Base-by-base conservation (phyloP, 2,329 filamentous ascomycete genomes). In the Monilinia aucupariae region DNA sequence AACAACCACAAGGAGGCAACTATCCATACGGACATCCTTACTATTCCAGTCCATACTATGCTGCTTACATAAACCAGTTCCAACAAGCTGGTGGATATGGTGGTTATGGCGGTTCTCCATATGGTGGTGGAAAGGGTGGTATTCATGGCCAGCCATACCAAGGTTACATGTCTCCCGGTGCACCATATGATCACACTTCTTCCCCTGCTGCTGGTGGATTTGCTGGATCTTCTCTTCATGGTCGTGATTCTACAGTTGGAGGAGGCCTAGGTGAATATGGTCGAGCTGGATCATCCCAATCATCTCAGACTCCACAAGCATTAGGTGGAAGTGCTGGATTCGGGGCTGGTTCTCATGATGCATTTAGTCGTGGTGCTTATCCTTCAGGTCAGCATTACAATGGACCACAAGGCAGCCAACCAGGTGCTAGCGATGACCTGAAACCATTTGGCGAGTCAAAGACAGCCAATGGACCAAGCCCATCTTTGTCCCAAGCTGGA, bases 41-140 rank as follows among this genome's bases (percentile, higher is more conserved):
- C 75, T 86, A 82, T 70, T 78, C 77, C 68, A 85, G 81, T 74
- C 84, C 84, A 1, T 87, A 85, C 74, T 88, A 88, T 70, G 78
- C 81, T 65, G 79, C 82, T 64, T 87, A 86, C 71, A 78, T 81
- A 76, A 82, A 81, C 65, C 78, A 80, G 65, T 78, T 79, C 69
- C 81, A 82, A 47, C 74, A 76, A 63, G 75, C 76, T 67, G 74
- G 73, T 54, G 71, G 68, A 30, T 58, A 58, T 13, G 74, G 72
- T 39, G 72, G 72, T 63, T 75, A 75, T 55, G 73, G 76, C 75
- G 71, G 64, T 30, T 72, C 65, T 52, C 72, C 73, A 47, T 53
- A 53, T 48, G 74, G 74, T 64, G 72, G 71, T 41, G 73, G 67
- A 37, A 75, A 75, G 58, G 73, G 63, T 27, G 73, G 73, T 30